These are phyloP conservation scores for Chytriomyces hyalinus DNA, from an alignment of 192 early-diverging fungal genomes.

Conservation along the genomic window DNA sequence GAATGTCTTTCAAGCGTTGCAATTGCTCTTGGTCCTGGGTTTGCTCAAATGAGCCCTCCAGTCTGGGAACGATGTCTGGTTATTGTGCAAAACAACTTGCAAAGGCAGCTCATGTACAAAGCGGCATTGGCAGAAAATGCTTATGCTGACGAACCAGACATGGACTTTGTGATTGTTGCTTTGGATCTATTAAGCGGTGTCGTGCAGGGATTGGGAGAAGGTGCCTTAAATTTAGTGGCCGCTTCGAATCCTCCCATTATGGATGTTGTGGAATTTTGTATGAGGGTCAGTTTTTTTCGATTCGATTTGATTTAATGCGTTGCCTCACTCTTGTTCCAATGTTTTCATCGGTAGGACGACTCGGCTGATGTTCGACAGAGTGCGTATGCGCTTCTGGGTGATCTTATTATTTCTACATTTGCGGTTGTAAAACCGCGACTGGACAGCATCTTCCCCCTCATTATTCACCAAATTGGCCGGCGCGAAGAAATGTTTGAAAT, in stretches of 20 bases:
- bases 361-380: conserved; percentile 88
- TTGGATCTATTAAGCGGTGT: conserved; percentile 95
- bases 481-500: conserved; percentile 28
- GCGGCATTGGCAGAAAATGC: neutral
- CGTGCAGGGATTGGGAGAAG: conserved; percentile 82
- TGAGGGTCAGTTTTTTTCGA: conserved; percentile 62
- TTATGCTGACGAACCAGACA: conserved; percentile 74
- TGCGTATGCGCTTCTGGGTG: conserved; percentile 94
- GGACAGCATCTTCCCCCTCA: conserved; percentile 75
- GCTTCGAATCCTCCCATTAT: conserved; percentile 69
- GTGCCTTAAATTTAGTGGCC: conserved; percentile 71
- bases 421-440: conserved; percentile 80
- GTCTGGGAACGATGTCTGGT: conserved; percentile 91
- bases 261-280: conserved; percentile 80
- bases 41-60: conserved; percentile 80
- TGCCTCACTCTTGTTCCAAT: neutral
- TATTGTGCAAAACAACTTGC: conserved; percentile 82
- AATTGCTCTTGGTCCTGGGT: conserved; percentile 83
- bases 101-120: conserved; percentile 44
- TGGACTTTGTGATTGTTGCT: conserved; percentile 96
- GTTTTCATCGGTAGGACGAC: conserved; percentile 47
- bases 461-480: conserved; percentile 63
- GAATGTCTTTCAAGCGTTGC: conserved; percentile 92
- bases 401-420: conserved; percentile 93
- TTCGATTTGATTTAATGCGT: neutral